phyloP scores from a whole-genome alignment of 2,329 filamentous ascomycete genomes.

The Gnomoniopsis sp. region DNA sequence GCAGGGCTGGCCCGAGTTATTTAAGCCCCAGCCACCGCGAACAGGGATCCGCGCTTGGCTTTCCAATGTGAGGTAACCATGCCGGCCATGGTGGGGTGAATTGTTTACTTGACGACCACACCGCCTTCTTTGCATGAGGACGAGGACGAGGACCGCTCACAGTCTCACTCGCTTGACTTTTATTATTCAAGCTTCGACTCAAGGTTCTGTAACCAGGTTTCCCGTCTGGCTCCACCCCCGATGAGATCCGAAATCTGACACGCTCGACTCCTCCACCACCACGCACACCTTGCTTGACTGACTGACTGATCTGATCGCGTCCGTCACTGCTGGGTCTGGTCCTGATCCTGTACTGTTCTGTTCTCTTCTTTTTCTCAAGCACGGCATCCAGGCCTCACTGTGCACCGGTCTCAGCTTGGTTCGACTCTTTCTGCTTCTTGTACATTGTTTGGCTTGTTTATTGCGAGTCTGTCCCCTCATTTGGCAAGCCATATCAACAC shows the following conservation, averaged over 20 bases:
- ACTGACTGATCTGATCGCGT: neutral
- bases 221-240: slow-evolving; percentile 1
- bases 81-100: neutral
- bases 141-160: too few relatives aligned
- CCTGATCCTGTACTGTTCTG: too few relatives aligned
- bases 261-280: neutral
- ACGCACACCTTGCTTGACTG: neutral
- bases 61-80: neutral
- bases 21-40: neutral
- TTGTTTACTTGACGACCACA: neutral
- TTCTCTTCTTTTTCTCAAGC: too few relatives aligned
- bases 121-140: neutral
- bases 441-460: slow-evolving; percentile 15
- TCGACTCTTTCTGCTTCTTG: slow-evolving; percentile 12
- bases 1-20: neutral
- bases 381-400: neutral
- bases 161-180: too few relatives aligned
- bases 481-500: neutral
- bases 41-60: slow-evolving; percentile 1
- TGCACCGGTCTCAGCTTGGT: neutral
- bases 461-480: neutral
- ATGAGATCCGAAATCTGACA: slow-evolving; percentile 19
- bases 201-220: neutral
- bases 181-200: too few relatives aligned
- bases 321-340: too few relatives aligned